Evolutionary conservation across 257 asterid genomes (phyloP), one percentile per base, ranked within the genome.

Genomic region (Solanum rostratum): DNA sequence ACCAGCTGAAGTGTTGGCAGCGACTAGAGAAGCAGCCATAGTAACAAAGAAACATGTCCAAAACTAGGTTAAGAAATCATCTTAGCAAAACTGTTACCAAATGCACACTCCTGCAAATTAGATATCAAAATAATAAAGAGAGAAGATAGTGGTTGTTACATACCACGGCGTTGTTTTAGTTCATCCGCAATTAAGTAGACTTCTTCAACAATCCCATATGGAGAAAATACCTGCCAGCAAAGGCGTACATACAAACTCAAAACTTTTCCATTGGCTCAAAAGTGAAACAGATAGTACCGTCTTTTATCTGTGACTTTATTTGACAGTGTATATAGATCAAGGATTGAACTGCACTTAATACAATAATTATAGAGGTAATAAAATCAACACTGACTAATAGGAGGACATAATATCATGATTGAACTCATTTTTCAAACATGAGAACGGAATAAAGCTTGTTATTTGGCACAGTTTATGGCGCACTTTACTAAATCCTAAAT

Each of bases 201-300:
- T 70, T 93, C 98, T 90, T 95, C 98, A 89, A 96, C 81, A 60
- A 88, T 79, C 84, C 99, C 99, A 69, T 88, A 95, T 50, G 93
- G 96, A 55, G 97, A 90, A 88, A 96, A 95, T 88, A 96, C 91
- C 98, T 96, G 94, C 41, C 86, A 84, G 53, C 54, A 89, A 76
- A 87, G 88, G 49, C 84, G 86, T 59, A 68, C 70, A 79, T 83
- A 82, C 90, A 82, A 84, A 76, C 71, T 52, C 60, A 57, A 71
- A 83, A 86, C 63, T 19, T 70, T 24, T 74, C 16, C 81, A 46
- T 46, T 46, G 60, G 41, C 60, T 46, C 60, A 74, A 74, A 74
- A 45, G 24, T 24, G 60, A 49, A 74, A 46, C 60, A 46, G 33
- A 74, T 74, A 45, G 81, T 7, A 18, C 41, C 22, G 22, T 45